Evolutionary conservation across 345 rosid genomes (phyloP), one percentile per base, ranked within the genome.

Genomic region (Barbarea vulgaris): DNA sequence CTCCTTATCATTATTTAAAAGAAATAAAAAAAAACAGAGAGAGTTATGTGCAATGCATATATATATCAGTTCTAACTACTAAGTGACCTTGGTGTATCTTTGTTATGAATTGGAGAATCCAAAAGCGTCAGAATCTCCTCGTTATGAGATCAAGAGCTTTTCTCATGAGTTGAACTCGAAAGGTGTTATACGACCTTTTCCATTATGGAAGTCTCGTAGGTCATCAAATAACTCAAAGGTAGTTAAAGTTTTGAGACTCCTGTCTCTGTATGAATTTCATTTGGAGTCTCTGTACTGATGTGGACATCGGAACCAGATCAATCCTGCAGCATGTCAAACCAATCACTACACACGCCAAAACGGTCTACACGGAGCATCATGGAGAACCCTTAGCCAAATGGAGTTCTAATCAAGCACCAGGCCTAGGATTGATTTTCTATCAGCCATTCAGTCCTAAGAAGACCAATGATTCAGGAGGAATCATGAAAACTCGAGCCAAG

Each of bases 141-240:
- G 90, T 72, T 88, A 85, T 72, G 97, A 90, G 74, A 85, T 94
- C 61, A 94, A 94, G 81, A 94, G 98, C 82, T 94, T 91, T 77
- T 94, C 98, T 15, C 96, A 90, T 81, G 98, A 94, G 82, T 73
- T 94, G 47, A 90, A 88, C 76, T 94, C 96, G 21, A 94, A 94
- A 84, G 97, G 95, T 25, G n/a, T n/a, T n/a, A n/a, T n/a, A n/a
- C 95, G 91, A 3, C 95, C 96, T 58, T 94, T 87, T 76, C 96
- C 98, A 34, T 83, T 89, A 79, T 86, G 87, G 89, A 90, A 91
- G 83, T 88, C 92, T 74, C 87, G 90, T 28, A 86, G 89, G 64
- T 70, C 83, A 77, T 70, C 83, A 77, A 84, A 91, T 79, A 88
- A 84, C 79, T 39, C 87, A 81, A 91, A 91, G 97, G 95, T 91